phyloP scores from a whole-genome alignment of 2,329 filamentous ascomycete genomes.

The Fusarium euwallaceae region DNA sequence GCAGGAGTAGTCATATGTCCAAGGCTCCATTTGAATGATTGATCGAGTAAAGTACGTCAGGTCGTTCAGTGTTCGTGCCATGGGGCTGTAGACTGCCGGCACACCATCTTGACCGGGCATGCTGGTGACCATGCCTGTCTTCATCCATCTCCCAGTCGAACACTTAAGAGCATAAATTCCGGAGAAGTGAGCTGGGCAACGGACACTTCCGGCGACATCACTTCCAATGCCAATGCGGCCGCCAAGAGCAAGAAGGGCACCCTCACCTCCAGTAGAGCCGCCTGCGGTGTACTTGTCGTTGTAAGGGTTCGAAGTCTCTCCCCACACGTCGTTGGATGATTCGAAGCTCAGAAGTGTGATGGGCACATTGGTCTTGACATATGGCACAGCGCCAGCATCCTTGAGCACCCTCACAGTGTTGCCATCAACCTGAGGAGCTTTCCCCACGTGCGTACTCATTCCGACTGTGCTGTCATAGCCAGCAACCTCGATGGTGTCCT shows the following conservation, averaged over 20 bases:
- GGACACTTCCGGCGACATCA: slow-evolving; percentile 90
- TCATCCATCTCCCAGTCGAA: slow-evolving; percentile 91
- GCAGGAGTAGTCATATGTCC: slow-evolving; percentile 88
- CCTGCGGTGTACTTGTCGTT: slow-evolving; percentile 87
- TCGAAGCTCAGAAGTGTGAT: slow-evolving; percentile 90
- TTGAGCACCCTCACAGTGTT: slow-evolving; percentile 82
- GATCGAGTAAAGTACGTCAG: slow-evolving; percentile 85
- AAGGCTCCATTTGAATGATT: slow-evolving; percentile 85
- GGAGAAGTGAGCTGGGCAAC: slow-evolving; percentile 88
- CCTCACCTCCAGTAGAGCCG: slow-evolving; percentile 89
- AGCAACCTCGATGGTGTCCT: slow-evolving; percentile 82
- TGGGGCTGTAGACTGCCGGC: slow-evolving; percentile 89
- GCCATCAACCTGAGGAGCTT: slow-evolving; percentile 77
- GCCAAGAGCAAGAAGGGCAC: slow-evolving; percentile 83
- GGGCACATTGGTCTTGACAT: slow-evolving; percentile 92
- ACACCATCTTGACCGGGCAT: slow-evolving; percentile 96
- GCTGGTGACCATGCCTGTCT: slow-evolving; percentile 83
- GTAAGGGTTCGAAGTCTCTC: slow-evolving; percentile 84
- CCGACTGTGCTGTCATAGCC: slow-evolving; percentile 88
- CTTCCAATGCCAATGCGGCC: slow-evolving; percentile 91
- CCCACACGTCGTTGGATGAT: slow-evolving; percentile 84
- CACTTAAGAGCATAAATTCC: slow-evolving; percentile 90
- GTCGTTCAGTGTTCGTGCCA: slow-evolving; percentile 88
- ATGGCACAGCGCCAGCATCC: slow-evolving; percentile 88
- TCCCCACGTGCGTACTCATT: slow-evolving; percentile 79